phyloP scores from a whole-genome alignment of 2,329 filamentous ascomycete species.

The Beauveria bassiana region DNA sequence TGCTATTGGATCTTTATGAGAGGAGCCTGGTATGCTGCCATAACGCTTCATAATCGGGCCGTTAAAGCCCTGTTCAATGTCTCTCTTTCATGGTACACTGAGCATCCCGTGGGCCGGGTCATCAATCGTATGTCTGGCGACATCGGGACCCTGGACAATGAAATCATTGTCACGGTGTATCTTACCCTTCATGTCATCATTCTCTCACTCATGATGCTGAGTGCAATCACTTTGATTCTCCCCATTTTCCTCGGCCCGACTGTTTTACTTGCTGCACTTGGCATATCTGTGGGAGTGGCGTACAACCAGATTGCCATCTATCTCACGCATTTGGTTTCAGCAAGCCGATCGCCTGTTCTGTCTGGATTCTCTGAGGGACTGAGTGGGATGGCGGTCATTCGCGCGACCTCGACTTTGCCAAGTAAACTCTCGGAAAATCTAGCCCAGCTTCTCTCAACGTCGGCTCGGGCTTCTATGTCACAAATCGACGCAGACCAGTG shows the following conservation, averaged over 20 bases:
- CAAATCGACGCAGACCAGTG: conserved; percentile 45
- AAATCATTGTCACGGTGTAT: conserved; percentile 37
- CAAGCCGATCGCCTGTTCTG: conserved; percentile 46
- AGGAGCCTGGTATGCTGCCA: conserved; percentile 48
- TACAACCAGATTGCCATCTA: conserved; percentile 42
- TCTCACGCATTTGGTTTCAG: conserved; percentile 37
- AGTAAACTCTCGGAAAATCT: conserved; percentile 39
- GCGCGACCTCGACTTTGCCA: conserved; percentile 40
- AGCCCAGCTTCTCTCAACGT: conserved; percentile 37
- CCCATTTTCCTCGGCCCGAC: conserved; percentile 24
- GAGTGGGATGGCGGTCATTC: conserved; percentile 42
- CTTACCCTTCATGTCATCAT: conserved; percentile 32
- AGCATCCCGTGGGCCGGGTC: conserved; percentile 43
- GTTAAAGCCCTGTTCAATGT: conserved; percentile 44
- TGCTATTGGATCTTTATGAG: conserved; percentile 40
- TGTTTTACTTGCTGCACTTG: conserved; percentile 39
- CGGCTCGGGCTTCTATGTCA: conserved; percentile 37
- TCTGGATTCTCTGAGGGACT: conserved; percentile 48
- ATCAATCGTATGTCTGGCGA: conserved; percentile 50
- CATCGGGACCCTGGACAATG: conserved; percentile 46
- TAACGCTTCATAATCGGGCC: conserved; percentile 42
- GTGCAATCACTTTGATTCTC: conserved; percentile 41
- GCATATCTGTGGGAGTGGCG: conserved; percentile 39
- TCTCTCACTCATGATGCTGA: conserved; percentile 37
- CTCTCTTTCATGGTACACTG: conserved; percentile 49